A percentile compares a stretch with the other conserved stretches of the same genome.
Evolutionary conservation across 2,329 filamentous ascomycete species (phyloP).

Genomic region (Magnaporthiopsis incrustans): DNA sequence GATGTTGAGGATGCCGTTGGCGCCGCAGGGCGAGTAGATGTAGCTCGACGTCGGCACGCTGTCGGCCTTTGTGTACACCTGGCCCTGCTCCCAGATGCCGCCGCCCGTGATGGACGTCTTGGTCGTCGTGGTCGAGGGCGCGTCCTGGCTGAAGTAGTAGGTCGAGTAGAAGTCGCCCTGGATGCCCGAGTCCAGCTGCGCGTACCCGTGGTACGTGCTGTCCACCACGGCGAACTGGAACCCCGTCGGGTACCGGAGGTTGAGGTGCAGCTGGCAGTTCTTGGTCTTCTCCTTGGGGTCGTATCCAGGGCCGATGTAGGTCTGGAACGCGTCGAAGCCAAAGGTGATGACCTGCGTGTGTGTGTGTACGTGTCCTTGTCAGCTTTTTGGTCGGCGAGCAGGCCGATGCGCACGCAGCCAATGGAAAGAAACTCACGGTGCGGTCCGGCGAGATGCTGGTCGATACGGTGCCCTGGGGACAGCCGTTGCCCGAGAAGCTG

Average conservation of each 20-base stretch:
- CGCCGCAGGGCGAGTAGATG: conserved; percentile 38
- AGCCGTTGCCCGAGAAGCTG: conserved; percentile 35
- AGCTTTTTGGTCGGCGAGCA: neutral
- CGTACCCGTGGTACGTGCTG: conserved; percentile 40
- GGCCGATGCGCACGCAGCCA: neutral
- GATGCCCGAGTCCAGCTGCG: conserved; percentile 35
- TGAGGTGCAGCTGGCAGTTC: conserved; percentile 40
- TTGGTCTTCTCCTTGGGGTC: conserved; percentile 28
- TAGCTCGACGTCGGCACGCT: conserved; percentile 33
- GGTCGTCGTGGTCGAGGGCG: conserved; percentile 34
- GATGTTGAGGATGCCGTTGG: conserved; percentile 37
- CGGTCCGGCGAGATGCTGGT: conserved; percentile 33
- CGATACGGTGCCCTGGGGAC: conserved; percentile 34
- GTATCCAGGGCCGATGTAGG: conserved; percentile 36
- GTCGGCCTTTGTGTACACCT: conserved; percentile 40
- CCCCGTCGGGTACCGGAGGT: conserved; percentile 36
- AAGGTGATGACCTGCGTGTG: conserved; percentile 33
- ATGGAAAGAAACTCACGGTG: conserved; percentile 22
- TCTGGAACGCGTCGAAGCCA: conserved; percentile 38
- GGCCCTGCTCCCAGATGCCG: conserved; percentile 30
- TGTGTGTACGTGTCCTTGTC: neutral
- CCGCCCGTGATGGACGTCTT: conserved; percentile 34
- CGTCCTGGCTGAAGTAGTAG: conserved; percentile 40
- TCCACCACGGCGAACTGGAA: conserved; percentile 39
- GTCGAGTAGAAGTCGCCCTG: conserved; percentile 37